These are phyloP conservation scores for Carpinus fangiana DNA, from an alignment of 306 rosid genomes.

Conservation along the genomic window DNA sequence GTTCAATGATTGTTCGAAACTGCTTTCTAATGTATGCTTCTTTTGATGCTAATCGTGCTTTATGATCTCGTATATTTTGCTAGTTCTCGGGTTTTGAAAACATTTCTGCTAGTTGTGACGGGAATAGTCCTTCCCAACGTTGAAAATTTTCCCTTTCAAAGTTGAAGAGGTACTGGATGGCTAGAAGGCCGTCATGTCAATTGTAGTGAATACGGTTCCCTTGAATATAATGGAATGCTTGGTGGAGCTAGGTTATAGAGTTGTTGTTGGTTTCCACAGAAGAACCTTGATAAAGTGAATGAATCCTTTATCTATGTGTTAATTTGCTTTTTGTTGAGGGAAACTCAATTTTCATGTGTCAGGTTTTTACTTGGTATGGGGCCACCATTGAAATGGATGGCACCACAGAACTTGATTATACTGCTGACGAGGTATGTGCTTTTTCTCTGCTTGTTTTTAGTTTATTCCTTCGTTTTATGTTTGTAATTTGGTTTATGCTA, in stretches of 20 bases:
- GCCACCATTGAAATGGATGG: constrained; percentile 96
- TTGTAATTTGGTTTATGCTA: neutral
- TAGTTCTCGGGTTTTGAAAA: neutral
- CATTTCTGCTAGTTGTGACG: neutral
- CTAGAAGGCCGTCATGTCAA: neutral
- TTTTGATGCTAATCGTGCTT: neutral
- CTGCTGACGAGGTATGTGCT: constrained; percentile 79
- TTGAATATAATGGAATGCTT: neutral
- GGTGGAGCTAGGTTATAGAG: neutral
- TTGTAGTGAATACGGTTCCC: neutral
- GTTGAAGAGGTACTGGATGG: neutral
- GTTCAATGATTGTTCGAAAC: neutral
- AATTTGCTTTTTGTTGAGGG: neutral
- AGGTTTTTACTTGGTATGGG: constrained; percentile 93
- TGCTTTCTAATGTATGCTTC: neutral
- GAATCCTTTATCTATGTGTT: neutral
- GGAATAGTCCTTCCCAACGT: neutral
- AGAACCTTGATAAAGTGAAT: neutral
- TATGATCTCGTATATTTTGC: neutral
- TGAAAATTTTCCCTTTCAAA: neutral
- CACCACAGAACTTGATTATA: constrained; percentile 78
- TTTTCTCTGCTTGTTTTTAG: neutral
- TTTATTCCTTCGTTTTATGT: neutral
- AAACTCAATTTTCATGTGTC: constrained; percentile 5
- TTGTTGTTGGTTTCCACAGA: neutral